Conservation (phyloP, 2,329 filamentous ascomycete genomes). For the Fragosphaeria purpurea region DNA sequence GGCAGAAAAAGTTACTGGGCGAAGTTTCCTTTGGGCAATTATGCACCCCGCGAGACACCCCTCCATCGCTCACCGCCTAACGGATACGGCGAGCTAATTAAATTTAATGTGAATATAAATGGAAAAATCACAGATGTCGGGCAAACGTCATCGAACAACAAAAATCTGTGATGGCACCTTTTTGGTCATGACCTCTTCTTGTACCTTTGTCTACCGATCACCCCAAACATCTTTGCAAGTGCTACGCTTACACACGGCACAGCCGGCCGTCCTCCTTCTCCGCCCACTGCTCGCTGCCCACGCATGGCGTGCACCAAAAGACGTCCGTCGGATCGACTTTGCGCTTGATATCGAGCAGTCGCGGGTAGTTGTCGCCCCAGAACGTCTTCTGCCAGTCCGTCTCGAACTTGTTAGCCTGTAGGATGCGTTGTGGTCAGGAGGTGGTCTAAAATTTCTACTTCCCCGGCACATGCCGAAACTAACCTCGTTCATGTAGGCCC, state of each 20-base stretch:
- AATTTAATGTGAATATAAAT: no score
- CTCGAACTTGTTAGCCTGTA: constrained; percentile 10
- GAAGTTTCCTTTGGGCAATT: no score
- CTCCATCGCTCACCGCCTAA: no score
- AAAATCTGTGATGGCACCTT: no score
- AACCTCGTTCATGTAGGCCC: constrained; percentile 11
- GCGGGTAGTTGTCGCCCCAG: constrained; percentile 22
- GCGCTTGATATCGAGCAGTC: constrained; percentile 21
- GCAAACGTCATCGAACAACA: no score
- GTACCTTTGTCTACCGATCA: no score
- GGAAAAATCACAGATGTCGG: no score
- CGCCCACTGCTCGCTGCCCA: constrained; percentile 13
- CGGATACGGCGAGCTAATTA: no score
- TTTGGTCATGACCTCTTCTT: no score
- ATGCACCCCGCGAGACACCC: no score
- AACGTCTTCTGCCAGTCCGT: constrained; percentile 22
- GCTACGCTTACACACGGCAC: constrained; percentile 1
- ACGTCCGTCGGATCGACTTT: constrained; percentile 23
- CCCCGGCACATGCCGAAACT: neutral
- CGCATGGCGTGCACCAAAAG: constrained; percentile 15
- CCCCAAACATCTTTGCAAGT: no score
- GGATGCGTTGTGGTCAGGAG: constrained; percentile 9
- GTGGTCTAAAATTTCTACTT: constrained; percentile 10
- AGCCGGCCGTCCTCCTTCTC: constrained; percentile 2
- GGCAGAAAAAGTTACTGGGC: no score